Evolutionary conservation across 1,284 basidiomycete genomes (phyloP), one percentile per base, ranked within the genome.

Genomic region (Neonothopanus nambi): DNA sequence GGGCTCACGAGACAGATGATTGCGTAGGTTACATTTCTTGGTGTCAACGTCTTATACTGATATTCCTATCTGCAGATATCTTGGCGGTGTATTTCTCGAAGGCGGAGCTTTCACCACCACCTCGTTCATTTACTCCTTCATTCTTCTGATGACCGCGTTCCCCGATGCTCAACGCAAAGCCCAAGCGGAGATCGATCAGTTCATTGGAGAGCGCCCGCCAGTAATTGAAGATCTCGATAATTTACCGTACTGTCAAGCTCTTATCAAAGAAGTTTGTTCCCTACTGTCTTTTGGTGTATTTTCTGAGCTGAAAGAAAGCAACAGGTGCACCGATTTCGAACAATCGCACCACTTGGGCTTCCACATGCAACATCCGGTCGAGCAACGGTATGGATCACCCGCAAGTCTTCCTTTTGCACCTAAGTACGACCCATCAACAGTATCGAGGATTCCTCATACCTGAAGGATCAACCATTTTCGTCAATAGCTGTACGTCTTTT

Each of bases 191-290:
- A 56, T 77, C 18, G 73, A 76, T 57, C 52, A 51, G 18, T 66
- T 75, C 15, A 61, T 74, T 35, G 72, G n/a, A n/a, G n/a, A n/a
- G 28, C 28, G 5, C 55, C 71, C 24, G 35, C 75, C 75, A 0
- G 61, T 57, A 4, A 59, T 70, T 18, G 62, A 63, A 2, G 74
- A 78, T 52, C 47, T 67, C 9, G 56, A 59, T 5, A 55, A 60
- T 8, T 54, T 76, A 23, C 70, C 71, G 0, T 76, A 73, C 57
- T 53, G 71, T 23, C 57, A 65, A 17, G 71, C 70, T 1, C 45
- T 72, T 3, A 64, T 75, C 11, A 67, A 70, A 49, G 75, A 77
- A 59, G 67, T 70, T 43, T 21, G 48, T 33, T 18, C n/a, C n/a
- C n/a, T n/a, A n/a, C n/a, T n/a, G n/a, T n/a, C n/a, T n/a, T n/a